Percentiles rank a stretch among this genome's conserved stretches.
phyloP scores from a whole-genome alignment of 495 filamentous ascomycete genomes.

The Haplographium delicatum region DNA sequence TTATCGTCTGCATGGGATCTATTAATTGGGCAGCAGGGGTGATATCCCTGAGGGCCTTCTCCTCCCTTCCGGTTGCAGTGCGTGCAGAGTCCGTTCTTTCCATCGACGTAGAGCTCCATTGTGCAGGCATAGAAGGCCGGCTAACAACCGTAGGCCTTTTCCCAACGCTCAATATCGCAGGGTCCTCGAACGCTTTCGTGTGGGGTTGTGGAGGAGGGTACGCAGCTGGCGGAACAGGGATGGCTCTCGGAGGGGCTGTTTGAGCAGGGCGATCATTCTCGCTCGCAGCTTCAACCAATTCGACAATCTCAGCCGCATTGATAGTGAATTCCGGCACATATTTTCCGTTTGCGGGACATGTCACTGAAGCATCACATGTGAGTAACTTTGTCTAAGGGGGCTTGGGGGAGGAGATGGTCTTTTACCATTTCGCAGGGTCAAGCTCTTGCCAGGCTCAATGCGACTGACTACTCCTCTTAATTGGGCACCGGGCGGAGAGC shows the following conservation, averaged over 20 bases:
- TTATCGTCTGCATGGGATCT: conserved; percentile 9
- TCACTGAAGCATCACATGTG: conserved; percentile 15
- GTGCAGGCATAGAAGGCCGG: not conserved
- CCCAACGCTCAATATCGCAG: conserved; percentile 48
- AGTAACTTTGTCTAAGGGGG: not conserved
- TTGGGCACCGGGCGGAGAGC: conserved; percentile 55
- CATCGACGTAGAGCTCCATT: conserved; percentile 15
- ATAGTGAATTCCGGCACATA: conserved; percentile 34
- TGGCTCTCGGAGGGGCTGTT: no score
- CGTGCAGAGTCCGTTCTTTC: conserved; percentile 12
- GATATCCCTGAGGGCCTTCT: conserved; percentile 1
- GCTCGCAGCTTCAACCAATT: conserved; percentile 30
- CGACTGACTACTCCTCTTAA: conserved; percentile 69
- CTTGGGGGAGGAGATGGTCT: not conserved
- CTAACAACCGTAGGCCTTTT: conserved; percentile 24
- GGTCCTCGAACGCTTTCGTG: conserved; percentile 41
- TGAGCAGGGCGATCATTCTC: conserved; percentile 16
- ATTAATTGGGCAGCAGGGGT: conserved; percentile 14
- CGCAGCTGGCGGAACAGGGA: conserved; percentile 13
- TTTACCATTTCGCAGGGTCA: conserved; percentile 77
- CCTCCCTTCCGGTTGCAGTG: conserved; percentile 11
- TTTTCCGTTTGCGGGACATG: conserved; percentile 21
- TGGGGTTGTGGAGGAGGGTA: conserved; percentile 4
- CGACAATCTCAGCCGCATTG: conserved; percentile 33
- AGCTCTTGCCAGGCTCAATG: conserved; percentile 62